Evolutionary conservation across 2,329 filamentous ascomycete genomes (phyloP).

Genomic region (Talaromyces piceae): DNA sequence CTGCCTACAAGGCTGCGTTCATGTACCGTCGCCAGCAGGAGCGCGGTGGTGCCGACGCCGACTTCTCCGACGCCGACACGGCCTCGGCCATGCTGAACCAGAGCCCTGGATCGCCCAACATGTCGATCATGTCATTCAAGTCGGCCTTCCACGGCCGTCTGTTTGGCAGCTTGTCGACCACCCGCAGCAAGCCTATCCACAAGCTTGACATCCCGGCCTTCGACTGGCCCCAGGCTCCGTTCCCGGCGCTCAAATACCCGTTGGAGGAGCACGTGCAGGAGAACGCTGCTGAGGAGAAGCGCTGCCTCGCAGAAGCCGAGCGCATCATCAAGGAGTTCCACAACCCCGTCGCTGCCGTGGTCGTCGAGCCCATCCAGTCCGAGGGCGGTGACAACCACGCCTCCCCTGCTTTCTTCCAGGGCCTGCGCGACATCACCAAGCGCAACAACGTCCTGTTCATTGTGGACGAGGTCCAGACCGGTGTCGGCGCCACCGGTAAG

Average conservation of each 20-base stretch:
- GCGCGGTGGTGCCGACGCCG: slow-evolving; percentile 67
- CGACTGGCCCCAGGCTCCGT: slow-evolving; percentile 87
- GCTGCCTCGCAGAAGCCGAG: slow-evolving; percentile 76
- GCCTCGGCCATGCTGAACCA: slow-evolving; percentile 71
- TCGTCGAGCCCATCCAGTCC: slow-evolving; percentile 87
- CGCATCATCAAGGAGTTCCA: slow-evolving; percentile 71
- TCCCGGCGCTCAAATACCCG: slow-evolving; percentile 80
- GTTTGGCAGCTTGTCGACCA: slow-evolving; percentile 80
- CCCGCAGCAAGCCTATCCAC: slow-evolving; percentile 87
- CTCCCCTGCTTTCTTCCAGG: slow-evolving; percentile 76
- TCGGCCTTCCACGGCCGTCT: slow-evolving; percentile 84
- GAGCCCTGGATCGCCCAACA: slow-evolving; percentile 65
- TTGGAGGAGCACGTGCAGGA: slow-evolving; percentile 71
- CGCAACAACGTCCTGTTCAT: slow-evolving; percentile 66
- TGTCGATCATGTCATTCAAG: slow-evolving; percentile 85
- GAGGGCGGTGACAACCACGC: slow-evolving; percentile 95
- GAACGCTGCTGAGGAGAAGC: slow-evolving; percentile 74
- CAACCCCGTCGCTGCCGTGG: slow-evolving; percentile 69
- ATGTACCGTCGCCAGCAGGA: slow-evolving; percentile 81
- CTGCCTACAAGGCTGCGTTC: slow-evolving; percentile 91
- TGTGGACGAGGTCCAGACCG: slow-evolving; percentile 90
- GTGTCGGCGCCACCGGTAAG: slow-evolving; percentile 83
- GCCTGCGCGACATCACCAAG: slow-evolving; percentile 69
- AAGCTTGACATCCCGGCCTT: slow-evolving; percentile 93
- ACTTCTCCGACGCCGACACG: slow-evolving; percentile 74